Evolutionary conservation across 352 stramenopile genomes (phyloP), one percentile per base, ranked within the genome.

Genomic region (Pythium phragmiticola): DNA sequence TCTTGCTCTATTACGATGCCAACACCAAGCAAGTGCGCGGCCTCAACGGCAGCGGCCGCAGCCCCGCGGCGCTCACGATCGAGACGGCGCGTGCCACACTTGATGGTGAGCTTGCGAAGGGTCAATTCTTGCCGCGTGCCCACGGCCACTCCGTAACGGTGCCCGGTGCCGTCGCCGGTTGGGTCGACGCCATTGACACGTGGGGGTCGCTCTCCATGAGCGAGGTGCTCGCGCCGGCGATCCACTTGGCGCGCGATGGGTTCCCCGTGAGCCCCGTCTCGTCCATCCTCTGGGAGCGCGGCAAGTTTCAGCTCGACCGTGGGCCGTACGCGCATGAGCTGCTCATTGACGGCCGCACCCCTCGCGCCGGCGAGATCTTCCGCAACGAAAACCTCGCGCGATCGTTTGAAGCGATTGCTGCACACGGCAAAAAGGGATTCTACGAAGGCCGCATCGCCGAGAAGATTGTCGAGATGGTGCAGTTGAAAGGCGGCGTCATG

Each of bases 1-100:
- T 99, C 73, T 75, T 97, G 66, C 87, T 99, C 33, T 98, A 92
- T 75, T 99, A 95, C 69, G 83, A 98, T 68, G 85, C 88, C 19
- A 69, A 73, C 19, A 92, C 69, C 12, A 89, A 88, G 57, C 72
- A 87, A 41, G 94, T 99, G 26, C 74, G 70, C 14, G 87, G 80
- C 2, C 77, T 99, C 49, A 99, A 99, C 70, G 97, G 95, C 30
- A 98, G 87, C 61, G 97, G 97, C 28, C 78, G 78, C 56, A 94
- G 83, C 66, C 83, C 95, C 16, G 69, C 71, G 14, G 76, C 71
- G 42, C 77, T 99, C 17, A 98, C 82, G 30, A 68, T 96, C 4
- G 84, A 97, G 21, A 54, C 75, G n/a, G 88, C 75, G 4, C 39
- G 77, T 2, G 57, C 0, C 80, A 92, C 56, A 65, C 84, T 42